Evolutionary conservation across 2,329 filamentous ascomycete genomes (phyloP).

Genomic region (Cercospora berteroae): DNA sequence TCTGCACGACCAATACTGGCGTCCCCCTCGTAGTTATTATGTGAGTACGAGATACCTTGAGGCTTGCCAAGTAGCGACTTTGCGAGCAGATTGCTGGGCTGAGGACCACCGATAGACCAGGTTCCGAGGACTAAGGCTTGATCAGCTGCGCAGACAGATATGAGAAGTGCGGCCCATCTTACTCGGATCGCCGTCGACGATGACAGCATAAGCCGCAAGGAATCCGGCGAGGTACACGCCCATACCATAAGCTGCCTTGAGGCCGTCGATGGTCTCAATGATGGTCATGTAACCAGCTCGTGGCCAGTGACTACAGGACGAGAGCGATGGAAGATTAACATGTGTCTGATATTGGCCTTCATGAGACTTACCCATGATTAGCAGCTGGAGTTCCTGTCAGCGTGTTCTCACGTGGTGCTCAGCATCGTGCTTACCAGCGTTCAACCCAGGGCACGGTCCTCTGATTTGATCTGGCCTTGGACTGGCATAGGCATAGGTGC

Average conservation of each 20-base stretch:
- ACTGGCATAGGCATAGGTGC: constrained; percentile 8
- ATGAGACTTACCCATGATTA: constrained; percentile 24
- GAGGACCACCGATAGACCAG: constrained; percentile 34
- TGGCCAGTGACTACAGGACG: constrained; percentile 5
- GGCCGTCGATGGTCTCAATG: constrained; percentile 28
- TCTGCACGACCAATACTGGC: constrained; percentile 34
- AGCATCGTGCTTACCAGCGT: not conserved
- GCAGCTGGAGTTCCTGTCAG: constrained; percentile 25
- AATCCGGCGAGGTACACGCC: constrained; percentile 22
- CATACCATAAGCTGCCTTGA: constrained; percentile 19
- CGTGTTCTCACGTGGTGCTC: constrained; percentile 9
- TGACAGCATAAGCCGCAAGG: constrained; percentile 33
- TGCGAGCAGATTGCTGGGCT: constrained; percentile 9
- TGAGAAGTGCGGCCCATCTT: not conserved
- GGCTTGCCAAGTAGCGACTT: constrained; percentile 16
- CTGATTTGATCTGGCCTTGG: constrained; percentile 25
- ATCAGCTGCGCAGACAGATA: not conserved
- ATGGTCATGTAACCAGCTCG: constrained; percentile 28
- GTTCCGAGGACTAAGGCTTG: not conserved
- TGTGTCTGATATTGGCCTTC: not conserved
- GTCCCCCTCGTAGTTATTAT: constrained; percentile 40
- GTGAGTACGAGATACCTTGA: constrained; percentile 30
- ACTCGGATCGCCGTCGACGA: constrained; percentile 21
- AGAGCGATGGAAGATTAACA: not conserved
- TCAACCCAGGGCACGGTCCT: constrained; percentile 18